phyloP scores from a whole-genome alignment of 495 filamentous ascomycete species.

The Penicillium antarcticum region DNA sequence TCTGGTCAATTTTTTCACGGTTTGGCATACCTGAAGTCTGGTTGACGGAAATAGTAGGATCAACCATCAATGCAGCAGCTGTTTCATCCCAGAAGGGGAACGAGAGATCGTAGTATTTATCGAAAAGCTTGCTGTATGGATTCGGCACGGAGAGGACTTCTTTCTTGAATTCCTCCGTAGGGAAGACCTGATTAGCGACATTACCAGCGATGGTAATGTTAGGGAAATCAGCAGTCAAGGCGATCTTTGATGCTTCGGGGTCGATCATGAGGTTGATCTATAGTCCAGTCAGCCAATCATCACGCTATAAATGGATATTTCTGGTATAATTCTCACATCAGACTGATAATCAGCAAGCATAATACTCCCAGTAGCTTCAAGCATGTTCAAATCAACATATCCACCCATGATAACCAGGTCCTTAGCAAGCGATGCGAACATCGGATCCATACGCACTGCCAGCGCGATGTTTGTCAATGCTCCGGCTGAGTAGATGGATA shows the following conservation, averaged over 20 bases:
- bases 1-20: not conserved
- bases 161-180: conserved; percentile 24
- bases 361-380: conserved; percentile 24
- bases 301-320: not conserved
- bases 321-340: conserved; percentile 17
- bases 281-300: not conserved
- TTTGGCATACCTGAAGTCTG: conserved; percentile 23
- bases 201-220: conserved; percentile 39
- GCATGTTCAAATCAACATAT: conserved; percentile 39
- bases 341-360: conserved; percentile 30
- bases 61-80: conserved; percentile 36
- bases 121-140: conserved; percentile 29
- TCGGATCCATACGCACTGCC: conserved; percentile 35
- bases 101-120: conserved; percentile 27
- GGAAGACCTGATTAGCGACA: conserved; percentile 36
- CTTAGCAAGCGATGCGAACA: conserved; percentile 38
- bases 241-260: conserved; percentile 41
- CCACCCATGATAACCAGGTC: conserved; percentile 39
- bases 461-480: conserved; percentile 42
- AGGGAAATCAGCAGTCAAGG: conserved; percentile 37
- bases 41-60: conserved; percentile 26
- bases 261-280: conserved; percentile 42
- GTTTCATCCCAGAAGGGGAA: conserved; percentile 44
- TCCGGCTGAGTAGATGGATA: conserved; percentile 32
- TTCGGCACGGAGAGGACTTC: conserved; percentile 22